phyloP scores from a whole-genome alignment of 495 filamentous ascomycete genomes.

The Hamigera avellanea region DNA sequence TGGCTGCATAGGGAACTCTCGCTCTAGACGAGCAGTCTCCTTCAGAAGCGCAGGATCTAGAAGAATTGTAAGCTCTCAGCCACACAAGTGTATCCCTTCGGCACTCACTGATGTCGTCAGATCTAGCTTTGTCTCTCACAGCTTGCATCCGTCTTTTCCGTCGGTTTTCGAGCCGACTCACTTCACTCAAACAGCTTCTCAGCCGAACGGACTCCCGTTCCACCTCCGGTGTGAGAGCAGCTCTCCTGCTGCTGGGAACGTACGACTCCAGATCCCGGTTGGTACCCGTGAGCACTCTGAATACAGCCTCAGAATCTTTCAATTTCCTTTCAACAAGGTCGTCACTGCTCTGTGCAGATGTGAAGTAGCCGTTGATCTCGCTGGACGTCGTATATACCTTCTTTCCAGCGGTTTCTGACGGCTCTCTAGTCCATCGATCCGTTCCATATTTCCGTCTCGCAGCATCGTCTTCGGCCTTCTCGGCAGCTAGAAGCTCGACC shows the following conservation, averaged over 20 bases:
- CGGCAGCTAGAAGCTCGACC: slow-evolving; percentile 58
- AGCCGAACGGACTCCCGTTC: slow-evolving; percentile 67
- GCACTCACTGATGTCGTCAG: slow-evolving; percentile 75
- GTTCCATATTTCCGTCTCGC: slow-evolving; percentile 76
- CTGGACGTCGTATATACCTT: slow-evolving; percentile 64
- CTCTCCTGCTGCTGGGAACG: slow-evolving; percentile 73
- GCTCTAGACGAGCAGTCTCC: slow-evolving; percentile 76
- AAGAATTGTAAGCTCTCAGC: neutral
- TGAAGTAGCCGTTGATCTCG: slow-evolving; percentile 82
- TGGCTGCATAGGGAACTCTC: slow-evolving; percentile 69
- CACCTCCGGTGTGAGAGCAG: slow-evolving; percentile 64
- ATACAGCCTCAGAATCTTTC: slow-evolving; percentile 56
- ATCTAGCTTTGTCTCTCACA: slow-evolving; percentile 62
- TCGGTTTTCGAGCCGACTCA: slow-evolving; percentile 66
- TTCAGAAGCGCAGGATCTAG: slow-evolving; percentile 59
- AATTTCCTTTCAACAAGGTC: slow-evolving; percentile 70
- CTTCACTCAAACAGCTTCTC: slow-evolving; percentile 68
- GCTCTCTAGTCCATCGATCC: slow-evolving; percentile 65
- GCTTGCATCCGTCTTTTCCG: slow-evolving; percentile 64
- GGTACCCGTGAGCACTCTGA: slow-evolving; percentile 63
- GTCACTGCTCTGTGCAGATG: slow-evolving; percentile 74
- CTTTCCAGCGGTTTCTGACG: slow-evolving; percentile 55
- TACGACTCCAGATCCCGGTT: slow-evolving; percentile 75
- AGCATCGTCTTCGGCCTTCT: slow-evolving; percentile 71
- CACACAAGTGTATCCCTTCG: neutral